Evolutionary conservation across 768 basidiomycete species (phyloP).

Genomic region (Suillus placidus): DNA sequence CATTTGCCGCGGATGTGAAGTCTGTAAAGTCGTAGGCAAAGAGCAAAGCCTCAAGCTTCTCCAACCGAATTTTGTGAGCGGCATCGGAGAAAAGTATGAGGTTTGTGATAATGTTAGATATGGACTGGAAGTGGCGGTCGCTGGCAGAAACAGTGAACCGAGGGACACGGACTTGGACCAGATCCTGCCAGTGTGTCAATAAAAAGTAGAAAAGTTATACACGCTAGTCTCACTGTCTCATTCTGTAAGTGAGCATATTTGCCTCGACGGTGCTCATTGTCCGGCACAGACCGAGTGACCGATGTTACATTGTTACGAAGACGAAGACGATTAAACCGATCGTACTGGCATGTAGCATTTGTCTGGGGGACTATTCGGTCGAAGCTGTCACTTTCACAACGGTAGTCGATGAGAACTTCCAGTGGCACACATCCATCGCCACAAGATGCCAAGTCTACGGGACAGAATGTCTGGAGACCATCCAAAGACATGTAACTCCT

Average conservation of each 20-base stretch:
- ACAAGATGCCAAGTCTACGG: slow-evolving; percentile 46
- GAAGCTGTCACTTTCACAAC: slow-evolving; percentile 80
- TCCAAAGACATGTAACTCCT: slow-evolving; percentile 81
- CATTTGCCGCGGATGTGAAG: slow-evolving; percentile 65
- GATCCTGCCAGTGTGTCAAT: slow-evolving; percentile 55
- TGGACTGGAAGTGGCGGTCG: slow-evolving; percentile 78
- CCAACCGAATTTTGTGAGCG: slow-evolving; percentile 73
- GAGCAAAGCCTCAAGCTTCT: slow-evolving; percentile 78
- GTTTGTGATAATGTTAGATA: slow-evolving; percentile 85
- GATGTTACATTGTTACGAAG: slow-evolving; percentile 72
- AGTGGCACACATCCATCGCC: slow-evolving; percentile 73
- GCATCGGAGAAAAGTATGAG: slow-evolving; percentile 90
- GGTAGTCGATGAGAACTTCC: slow-evolving; percentile 85
- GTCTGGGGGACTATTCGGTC: slow-evolving; percentile 91
- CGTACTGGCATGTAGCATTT: slow-evolving; percentile 82
- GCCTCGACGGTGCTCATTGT: slow-evolving; percentile 37
- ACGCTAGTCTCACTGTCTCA: slow-evolving; percentile 52
- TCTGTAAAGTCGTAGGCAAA: slow-evolving; percentile 91
- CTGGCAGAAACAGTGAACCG: slow-evolving; percentile 86
- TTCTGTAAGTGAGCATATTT: slow-evolving; percentile 55
- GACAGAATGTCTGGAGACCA: slow-evolving; percentile 88
- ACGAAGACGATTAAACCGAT: slow-evolving; percentile 93
- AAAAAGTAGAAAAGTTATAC: background rate
- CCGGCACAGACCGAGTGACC: slow-evolving; percentile 38
- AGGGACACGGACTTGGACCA: slow-evolving; percentile 79